Conservation (phyloP, 495 filamentous ascomycete species). For the Niebla homalea region DNA sequence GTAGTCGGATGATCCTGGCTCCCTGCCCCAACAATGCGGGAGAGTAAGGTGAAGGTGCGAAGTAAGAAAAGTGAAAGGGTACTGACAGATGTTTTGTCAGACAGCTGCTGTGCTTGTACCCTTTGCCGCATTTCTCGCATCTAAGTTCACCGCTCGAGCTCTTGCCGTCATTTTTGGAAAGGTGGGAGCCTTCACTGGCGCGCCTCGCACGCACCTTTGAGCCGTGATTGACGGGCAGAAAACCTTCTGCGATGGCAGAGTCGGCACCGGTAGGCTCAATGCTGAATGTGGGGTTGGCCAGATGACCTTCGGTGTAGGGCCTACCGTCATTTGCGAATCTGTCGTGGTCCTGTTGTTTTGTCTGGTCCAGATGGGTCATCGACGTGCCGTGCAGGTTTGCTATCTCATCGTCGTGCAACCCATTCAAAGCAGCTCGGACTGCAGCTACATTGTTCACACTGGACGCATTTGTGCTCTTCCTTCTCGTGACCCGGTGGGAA, state of each 20-base stretch:
- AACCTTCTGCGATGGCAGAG: conserved; percentile 16
- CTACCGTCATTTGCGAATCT: background rate
- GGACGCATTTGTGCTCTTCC: conserved; percentile 82
- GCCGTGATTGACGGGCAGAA: conserved; percentile 10
- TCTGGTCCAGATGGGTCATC: conserved; percentile 7
- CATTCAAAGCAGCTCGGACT: conserved; percentile 60
- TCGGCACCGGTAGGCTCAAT: conserved; percentile 48
- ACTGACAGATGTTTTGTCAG: conserved; percentile 99
- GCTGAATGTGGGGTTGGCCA: conserved; percentile 16
- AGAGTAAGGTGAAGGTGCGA: conserved; percentile 2
- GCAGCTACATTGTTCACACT: conserved; percentile 62
- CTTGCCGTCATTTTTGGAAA: conserved; percentile 63
- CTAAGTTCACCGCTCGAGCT: conserved; percentile 70
- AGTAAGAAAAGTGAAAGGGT: conserved; percentile 24
- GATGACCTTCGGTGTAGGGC: background rate
- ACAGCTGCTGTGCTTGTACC: conserved; percentile 99
- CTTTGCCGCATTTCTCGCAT: conserved; percentile 98
- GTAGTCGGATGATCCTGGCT: too few relatives aligned
- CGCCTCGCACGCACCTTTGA: conserved; percentile 61
- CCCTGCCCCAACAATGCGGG: background rate
- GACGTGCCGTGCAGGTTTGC: conserved; percentile 23
- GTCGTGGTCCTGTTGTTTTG: background rate
- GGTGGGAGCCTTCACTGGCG: conserved; percentile 74
- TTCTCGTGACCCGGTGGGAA: conserved; percentile 73
- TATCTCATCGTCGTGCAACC: conserved; percentile 27